Conservation (phyloP, 75 land plant genomes). For the Larix kaempferi region DNA sequence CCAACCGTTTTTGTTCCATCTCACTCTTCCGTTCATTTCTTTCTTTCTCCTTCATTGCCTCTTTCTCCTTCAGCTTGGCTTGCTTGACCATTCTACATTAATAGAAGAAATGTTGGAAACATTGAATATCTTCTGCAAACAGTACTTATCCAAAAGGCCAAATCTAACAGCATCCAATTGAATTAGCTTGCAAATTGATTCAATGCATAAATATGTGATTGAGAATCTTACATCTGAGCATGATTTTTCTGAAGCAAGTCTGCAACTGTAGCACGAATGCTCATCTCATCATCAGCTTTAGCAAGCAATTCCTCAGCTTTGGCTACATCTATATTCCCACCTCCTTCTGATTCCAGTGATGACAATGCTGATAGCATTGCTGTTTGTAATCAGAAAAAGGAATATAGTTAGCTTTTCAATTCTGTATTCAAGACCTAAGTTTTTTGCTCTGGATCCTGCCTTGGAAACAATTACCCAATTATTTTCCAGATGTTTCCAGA, state of each 20-base stretch:
- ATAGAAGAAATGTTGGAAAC: background rate
- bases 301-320: conserved; percentile 51
- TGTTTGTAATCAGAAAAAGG: conserved; percentile 12
- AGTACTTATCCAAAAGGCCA: background rate
- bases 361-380: conserved; percentile 38
- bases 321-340: conserved; percentile 12
- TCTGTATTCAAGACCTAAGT: no score
- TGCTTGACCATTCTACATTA: conserved; percentile 47
- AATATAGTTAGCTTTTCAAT: background rate
- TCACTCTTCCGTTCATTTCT: conserved; percentile 50
- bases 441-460: no score
- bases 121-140: background rate
- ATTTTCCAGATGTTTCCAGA: no score
- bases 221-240: conserved; percentile 48
- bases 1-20: conserved; percentile 61
- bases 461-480: no score
- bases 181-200: background rate
- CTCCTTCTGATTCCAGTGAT: conserved; percentile 16
- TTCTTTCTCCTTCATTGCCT: conserved; percentile 50
- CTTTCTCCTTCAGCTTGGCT: conserved; percentile 59
- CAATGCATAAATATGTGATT: background rate
- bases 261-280: conserved; percentile 34
- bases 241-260: conserved; percentile 31
- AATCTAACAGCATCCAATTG: background rate
- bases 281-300: conserved; percentile 36